Base-by-base conservation (phyloP, 73 alveolate genomes). In the Blepharisma stoltei region DNA sequence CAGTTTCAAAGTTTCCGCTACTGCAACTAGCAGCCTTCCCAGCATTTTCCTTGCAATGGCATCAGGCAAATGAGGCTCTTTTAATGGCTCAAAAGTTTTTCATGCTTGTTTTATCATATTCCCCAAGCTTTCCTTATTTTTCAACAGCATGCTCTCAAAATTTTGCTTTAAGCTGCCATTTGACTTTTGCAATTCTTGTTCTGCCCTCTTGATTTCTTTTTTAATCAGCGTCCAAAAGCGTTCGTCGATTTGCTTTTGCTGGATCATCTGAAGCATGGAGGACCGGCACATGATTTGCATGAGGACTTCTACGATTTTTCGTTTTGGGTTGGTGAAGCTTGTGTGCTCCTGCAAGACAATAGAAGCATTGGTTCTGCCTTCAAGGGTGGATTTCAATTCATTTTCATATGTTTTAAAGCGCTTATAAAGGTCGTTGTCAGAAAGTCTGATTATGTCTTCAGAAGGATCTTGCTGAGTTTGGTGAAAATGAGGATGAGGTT, bases 51-150 rank as follows among this genome's bases (percentile, higher is more conserved):
- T 50, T 18, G 21, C 65, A 18, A 50, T 2, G 0, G 27, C 21
- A 50, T 50, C 65, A 18, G n/a, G 65, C 2, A 50, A 50, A 50
- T 50, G 65, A 50, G 65, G 65, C n/a, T 50, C 65, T 50, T 50
- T 50, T 18, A 50, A 50, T 14, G 65, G 65, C 65, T 50, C 65
- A 11, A 50, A 18, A 11, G 21, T 18, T 14, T 11, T 11, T 18
- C 65, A 50, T 3, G 65, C 65, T 18, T 50, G 65, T 50, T 50
- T 50, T 11, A 50, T 50, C 27, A 50, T 50, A 11, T 18, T 18
- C 21, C 27, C 65, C n/a, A 50, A 14, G 65, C 27, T 18, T 50
- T 50, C 65, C 4, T 50, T 50, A 4, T 50, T 50, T 50, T 50
- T 50, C 65, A 14, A 18, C n/a, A 50, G n/a, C n/a, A 14, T 50